A percentile compares a stretch with the other conserved stretches of the same genome.
Conservation (phyloP, 202 grass and related monocot genomes). For the Carex arenaria region DNA sequence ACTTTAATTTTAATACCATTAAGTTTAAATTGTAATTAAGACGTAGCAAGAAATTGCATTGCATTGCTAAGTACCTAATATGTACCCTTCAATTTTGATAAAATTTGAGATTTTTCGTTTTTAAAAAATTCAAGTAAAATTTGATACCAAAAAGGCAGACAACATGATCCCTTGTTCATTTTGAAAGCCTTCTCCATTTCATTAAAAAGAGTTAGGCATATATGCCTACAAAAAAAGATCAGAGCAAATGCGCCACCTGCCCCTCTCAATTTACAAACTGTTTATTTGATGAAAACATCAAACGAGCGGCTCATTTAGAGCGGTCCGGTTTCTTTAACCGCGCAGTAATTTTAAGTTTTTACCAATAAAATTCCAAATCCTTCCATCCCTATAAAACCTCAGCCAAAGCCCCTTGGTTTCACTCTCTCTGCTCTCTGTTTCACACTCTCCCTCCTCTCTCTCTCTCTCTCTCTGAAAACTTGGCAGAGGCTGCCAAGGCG, state of each 20-base stretch:
- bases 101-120: not conserved
- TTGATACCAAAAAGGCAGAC: not conserved
- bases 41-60: not conserved
- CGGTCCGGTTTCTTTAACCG: not conserved
- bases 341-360: not conserved
- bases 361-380: not conserved
- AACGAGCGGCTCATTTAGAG: not conserved
- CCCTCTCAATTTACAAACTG: not conserved
- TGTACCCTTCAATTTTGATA: not conserved
- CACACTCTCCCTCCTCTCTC: not conserved
- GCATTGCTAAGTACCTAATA: not conserved
- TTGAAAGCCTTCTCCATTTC: not conserved
- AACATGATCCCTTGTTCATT: not conserved
- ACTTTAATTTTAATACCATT: no score
- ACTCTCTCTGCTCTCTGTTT: slow-evolving; percentile 9
- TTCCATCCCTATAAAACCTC: not conserved
- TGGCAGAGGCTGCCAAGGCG: not conserved
- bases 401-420: not conserved
- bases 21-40: no score
- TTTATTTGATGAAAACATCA: not conserved
- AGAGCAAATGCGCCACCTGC: not conserved
- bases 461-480: not conserved
- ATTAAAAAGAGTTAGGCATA: not conserved
- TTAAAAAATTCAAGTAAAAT: not conserved
- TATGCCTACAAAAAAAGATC: not conserved